These are phyloP conservation scores for Stramenopiles sp. DNA, from an alignment of 352 stramenopile genomes.

Conservation along the genomic window DNA sequence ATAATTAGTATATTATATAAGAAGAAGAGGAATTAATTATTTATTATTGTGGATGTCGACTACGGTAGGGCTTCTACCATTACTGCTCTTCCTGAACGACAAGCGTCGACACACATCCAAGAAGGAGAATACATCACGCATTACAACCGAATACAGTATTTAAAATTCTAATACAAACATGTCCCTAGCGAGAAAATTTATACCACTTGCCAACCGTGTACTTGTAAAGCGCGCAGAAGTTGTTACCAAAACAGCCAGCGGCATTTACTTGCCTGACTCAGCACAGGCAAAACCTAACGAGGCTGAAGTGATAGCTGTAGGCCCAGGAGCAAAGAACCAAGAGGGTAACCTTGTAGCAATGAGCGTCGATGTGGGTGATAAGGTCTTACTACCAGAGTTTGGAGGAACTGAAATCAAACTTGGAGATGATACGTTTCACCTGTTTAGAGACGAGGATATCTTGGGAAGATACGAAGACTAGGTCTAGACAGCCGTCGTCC, in stretches of 20 bases:
- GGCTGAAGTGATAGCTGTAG: conserved; percentile 73
- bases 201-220: conserved; percentile 80
- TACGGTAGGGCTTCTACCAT: too few species aligned
- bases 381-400: conserved; percentile 85
- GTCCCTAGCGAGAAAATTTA: conserved; percentile 38
- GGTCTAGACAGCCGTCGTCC: neutral
- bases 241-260: conserved; percentile 68
- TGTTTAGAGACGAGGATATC: conserved; percentile 89
- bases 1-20: too few species aligned
- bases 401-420: conserved; percentile 75
- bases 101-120: too few species aligned
- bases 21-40: too few species aligned
- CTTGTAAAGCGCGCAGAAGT: conserved; percentile 72
- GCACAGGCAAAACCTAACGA: conserved; percentile 77
- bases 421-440: conserved; percentile 65
- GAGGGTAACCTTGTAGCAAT: conserved; percentile 64
- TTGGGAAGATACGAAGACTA: conserved; percentile 71
- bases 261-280: conserved; percentile 78
- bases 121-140: neutral
- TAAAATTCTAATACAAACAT: neutral
- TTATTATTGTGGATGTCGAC: too few species aligned
- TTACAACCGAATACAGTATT: neutral
- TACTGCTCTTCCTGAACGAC: neutral
- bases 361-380: conserved; percentile 68
- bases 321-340: conserved; percentile 58